Percentiles rank a stretch among this genome's conserved stretches.
Conservation (phyloP, 805 yeast genomes). For the Candida nanaspora region DNA sequence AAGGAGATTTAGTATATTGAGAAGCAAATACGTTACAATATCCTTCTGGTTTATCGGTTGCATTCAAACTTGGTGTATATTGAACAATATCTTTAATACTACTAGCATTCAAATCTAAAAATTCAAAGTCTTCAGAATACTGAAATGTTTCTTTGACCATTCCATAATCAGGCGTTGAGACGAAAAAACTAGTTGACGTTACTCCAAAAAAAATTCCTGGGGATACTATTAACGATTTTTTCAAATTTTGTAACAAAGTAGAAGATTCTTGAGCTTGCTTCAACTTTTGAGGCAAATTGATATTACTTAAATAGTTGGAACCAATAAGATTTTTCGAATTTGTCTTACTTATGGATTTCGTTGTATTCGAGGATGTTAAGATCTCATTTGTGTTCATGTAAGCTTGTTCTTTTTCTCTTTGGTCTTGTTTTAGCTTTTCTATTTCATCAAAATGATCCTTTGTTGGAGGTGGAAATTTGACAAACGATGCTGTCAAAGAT, state of each 20-base stretch:
- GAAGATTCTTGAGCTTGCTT: constrained; percentile 51
- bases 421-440: constrained; percentile 29
- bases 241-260: constrained; percentile 47
- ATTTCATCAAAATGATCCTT: constrained; percentile 21
- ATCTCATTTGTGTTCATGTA: constrained; percentile 10
- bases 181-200: constrained; percentile 47
- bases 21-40: constrained; percentile 82
- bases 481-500: constrained; percentile 28
- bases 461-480: constrained; percentile 40
- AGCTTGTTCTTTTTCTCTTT: constrained; percentile 27
- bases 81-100: constrained; percentile 68
- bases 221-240: constrained; percentile 55
- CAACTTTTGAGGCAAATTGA: constrained; percentile 25
- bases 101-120: constrained; percentile 48
- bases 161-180: constrained; percentile 82
- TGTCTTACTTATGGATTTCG: constrained; percentile 18
- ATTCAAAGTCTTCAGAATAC: constrained; percentile 76
- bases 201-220: constrained; percentile 86
- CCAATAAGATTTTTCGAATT: constrained; percentile 16
- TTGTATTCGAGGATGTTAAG: neutral
- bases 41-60: constrained; percentile 71
- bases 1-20: constrained; percentile 62
- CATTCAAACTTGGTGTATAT: constrained; percentile 61
- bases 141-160: constrained; percentile 64
- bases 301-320: constrained; percentile 4